Evolutionary conservation across 257 asterid genomes (phyloP), one percentile per base, ranked within the genome.

Genomic region (Salvia rosmarinus): DNA sequence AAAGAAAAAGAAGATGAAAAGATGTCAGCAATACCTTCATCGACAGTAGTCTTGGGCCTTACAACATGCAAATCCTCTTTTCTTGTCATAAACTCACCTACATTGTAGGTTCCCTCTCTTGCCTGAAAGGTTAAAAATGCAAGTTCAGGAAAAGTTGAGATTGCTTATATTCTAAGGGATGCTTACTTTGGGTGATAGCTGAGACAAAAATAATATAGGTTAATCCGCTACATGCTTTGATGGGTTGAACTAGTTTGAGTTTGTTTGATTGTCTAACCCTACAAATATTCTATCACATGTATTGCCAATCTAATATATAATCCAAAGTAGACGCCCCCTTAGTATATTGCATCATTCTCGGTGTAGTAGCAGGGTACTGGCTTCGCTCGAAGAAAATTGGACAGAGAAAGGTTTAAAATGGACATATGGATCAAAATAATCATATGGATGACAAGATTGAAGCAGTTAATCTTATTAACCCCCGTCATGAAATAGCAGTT

Each of bases 11-110:
- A 4, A 7, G 19, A 43, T 8, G 12, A 21, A 20, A 7, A 39
- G 68, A 16, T 17, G 47, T 47, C 42, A 47, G 40, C 69, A 73
- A 44, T 85, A 93, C 98, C 98, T 76, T 90, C 97, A 39, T 87
- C 94, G 42, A 90, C 95, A n/a, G 93, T 75, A 20, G 97, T 90
- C 59, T 89, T 82, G 32, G 97, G 75, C 51, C 58, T 88, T 9
- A 90, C 97, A 34, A 89, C 92, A 70, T 87, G 88, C 75, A 93
- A 75, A 50, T 71, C 65, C 65, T 88, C 95, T 56, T 76, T 87
- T 67, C 77, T 72, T 17, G 98, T 93, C 98, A 93, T 93, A 75
- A 93, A 90, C 80, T 90, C 97, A 11, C 95, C 96, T 62, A 93
- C 98, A 0, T 84, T 87, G 76, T 85, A 90, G 52, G 79, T 42